A percentile compares a stretch with the other conserved stretches of the same genome.
Evolutionary conservation across 1,284 basidiomycete genomes (phyloP).

Genomic region (Flammula alnicola): DNA sequence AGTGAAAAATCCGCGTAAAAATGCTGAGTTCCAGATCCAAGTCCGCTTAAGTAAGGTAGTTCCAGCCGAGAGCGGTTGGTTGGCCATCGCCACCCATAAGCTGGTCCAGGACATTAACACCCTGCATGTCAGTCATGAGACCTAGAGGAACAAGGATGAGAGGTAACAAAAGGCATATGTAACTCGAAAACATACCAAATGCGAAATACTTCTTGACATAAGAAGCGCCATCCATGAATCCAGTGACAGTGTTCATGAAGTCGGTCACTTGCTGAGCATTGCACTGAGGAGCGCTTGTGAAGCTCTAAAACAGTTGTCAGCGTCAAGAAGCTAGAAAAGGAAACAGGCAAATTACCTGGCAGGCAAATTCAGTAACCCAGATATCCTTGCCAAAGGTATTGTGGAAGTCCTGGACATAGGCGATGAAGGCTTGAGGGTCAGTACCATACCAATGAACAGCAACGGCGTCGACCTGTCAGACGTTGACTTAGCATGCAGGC

Average conservation of each 20-base stretch:
- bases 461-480: slow-evolving; percentile 50
- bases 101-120: slow-evolving; percentile 67
- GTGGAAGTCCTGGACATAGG: slow-evolving; percentile 56
- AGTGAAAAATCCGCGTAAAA: slow-evolving; percentile 14
- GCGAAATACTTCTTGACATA: slow-evolving; percentile 67
- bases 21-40: slow-evolving; percentile 4
- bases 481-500: slow-evolving; percentile 8
- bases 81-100: slow-evolving; percentile 47
- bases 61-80: slow-evolving; percentile 56
- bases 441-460: slow-evolving; percentile 70
- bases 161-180: neutral
- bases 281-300: slow-evolving; percentile 63
- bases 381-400: slow-evolving; percentile 54
- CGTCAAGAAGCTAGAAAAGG: slow-evolving; percentile 8
- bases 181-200: slow-evolving; percentile 75
- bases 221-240: slow-evolving; percentile 58
- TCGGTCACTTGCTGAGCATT: slow-evolving; percentile 47
- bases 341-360: slow-evolving; percentile 46
- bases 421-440: slow-evolving; percentile 50
- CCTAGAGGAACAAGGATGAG: slow-evolving; percentile 39
- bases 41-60: slow-evolving; percentile 38
- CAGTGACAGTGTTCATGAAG: slow-evolving; percentile 61
- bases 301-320: slow-evolving; percentile 62
- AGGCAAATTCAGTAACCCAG: slow-evolving; percentile 74
- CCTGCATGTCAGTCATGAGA: slow-evolving; percentile 68